Evolutionary conservation across 768 basidiomycete species (phyloP).

Genomic region (Holtermanniella nyarrowii): DNA sequence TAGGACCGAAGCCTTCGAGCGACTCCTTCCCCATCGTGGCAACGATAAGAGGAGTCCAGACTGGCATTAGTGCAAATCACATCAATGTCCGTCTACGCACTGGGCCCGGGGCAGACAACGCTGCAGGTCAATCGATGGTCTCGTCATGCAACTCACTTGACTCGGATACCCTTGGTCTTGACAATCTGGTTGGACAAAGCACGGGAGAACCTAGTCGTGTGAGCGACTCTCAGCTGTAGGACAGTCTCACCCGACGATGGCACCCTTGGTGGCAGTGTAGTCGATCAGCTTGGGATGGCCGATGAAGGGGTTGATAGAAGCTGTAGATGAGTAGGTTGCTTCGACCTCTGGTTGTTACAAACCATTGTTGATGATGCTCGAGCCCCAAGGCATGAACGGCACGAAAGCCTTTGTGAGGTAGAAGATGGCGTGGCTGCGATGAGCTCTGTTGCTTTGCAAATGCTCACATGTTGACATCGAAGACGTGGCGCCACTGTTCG

Average conservation of each 20-base stretch:
- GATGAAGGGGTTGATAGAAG: constrained; percentile 44
- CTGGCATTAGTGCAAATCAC: constrained; percentile 21
- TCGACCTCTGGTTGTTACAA: neutral
- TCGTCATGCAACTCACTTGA: constrained; percentile 39
- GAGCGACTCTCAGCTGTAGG: neutral
- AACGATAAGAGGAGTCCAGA: constrained; percentile 48
- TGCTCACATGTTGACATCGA: constrained; percentile 20
- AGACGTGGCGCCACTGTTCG: constrained; percentile 46
- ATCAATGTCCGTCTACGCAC: constrained; percentile 4
- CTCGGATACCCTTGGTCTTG: constrained; percentile 47
- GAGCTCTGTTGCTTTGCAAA: neutral
- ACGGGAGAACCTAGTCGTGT: constrained; percentile 44
- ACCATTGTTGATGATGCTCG: constrained; percentile 46
- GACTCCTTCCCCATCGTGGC: constrained; percentile 40
- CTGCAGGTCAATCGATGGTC: constrained; percentile 5
- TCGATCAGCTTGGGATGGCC: constrained; percentile 47
- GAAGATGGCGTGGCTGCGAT: constrained; percentile 40
- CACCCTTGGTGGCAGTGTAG: constrained; percentile 52
- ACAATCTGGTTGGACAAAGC: constrained; percentile 49
- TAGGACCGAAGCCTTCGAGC: constrained; percentile 33
- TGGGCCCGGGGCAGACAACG: constrained; percentile 19
- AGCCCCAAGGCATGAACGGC: constrained; percentile 44
- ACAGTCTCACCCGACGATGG: constrained; percentile 41
- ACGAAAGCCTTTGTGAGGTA: constrained; percentile 47
- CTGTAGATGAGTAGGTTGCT: neutral